Conservation (phyloP, 306 rosid species). For the Gastrolobium bilobum region DNA sequence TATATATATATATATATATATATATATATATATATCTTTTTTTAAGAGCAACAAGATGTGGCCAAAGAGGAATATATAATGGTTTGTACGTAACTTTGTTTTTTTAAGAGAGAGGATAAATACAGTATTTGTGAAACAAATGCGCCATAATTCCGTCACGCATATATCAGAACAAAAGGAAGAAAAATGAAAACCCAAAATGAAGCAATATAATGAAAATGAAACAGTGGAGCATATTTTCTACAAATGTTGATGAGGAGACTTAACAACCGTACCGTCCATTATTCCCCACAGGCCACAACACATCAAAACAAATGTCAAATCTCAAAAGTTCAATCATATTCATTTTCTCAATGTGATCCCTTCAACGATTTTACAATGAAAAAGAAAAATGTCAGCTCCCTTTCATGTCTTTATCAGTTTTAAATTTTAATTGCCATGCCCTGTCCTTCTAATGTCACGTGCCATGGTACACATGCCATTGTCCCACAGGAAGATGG, state of each 20-base stretch:
- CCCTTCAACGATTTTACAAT: conserved; percentile 30
- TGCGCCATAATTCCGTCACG: neutral
- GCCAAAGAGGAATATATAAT: neutral
- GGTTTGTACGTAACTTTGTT: neutral
- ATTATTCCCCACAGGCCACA: conserved; percentile 22
- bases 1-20: neutral
- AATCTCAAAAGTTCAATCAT: conserved; percentile 24
- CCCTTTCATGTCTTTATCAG: conserved; percentile 19
- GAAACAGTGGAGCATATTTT: conserved; percentile 25
- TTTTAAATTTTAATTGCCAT: conserved; percentile 12
- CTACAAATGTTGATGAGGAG: conserved; percentile 49
- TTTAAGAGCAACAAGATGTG: neutral
- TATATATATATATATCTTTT: neutral
- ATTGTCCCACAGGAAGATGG: neutral
- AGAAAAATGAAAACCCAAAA: neutral
- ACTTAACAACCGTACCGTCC: conserved; percentile 63
- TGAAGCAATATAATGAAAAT: neutral
- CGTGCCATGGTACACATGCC: neutral
- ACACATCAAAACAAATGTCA: conserved; percentile 44
- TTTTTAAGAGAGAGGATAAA: too few species aligned
- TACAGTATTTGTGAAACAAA: too few species aligned
- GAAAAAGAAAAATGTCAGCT: conserved; percentile 32
- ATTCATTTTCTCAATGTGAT: conserved; percentile 10
- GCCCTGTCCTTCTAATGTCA: neutral
- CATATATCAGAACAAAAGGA: conserved; percentile 16